Conservation (phyloP, 75 land plant genomes). For the Selaginella tamariscina region DNA sequence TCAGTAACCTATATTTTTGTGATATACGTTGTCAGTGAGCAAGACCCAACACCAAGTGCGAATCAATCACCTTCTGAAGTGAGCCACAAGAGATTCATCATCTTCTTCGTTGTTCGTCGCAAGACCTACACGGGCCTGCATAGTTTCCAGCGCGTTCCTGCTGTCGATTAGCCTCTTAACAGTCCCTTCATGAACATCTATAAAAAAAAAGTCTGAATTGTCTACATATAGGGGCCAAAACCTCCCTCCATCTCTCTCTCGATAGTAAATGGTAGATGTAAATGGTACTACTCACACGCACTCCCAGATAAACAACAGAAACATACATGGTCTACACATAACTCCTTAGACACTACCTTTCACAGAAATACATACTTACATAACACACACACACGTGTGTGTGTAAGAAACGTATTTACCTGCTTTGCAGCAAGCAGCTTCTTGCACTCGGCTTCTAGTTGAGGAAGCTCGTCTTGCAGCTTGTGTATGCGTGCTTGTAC, state of each 20-base stretch:
- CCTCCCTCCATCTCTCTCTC: too few relatives aligned
- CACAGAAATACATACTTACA: neutral
- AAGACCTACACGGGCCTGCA: constrained; percentile 53
- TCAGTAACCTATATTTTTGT: too few relatives aligned
- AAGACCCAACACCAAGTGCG: too few relatives aligned
- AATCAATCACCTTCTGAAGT: too few relatives aligned
- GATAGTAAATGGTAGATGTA: neutral
- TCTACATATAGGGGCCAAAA: neutral
- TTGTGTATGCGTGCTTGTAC: constrained; percentile 54
- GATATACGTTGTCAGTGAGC: too few relatives aligned
- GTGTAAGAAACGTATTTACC: constrained; percentile 26
- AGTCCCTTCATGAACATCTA: constrained; percentile 75
- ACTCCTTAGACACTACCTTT: neutral
- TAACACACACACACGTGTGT: neutral
- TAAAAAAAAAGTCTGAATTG: neutral
- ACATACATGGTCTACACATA: neutral
- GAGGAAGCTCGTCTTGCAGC: constrained; percentile 54
- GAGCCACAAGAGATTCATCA: too few relatives aligned
- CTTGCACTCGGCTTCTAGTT: constrained; percentile 49
- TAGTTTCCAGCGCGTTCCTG: constrained; percentile 36
- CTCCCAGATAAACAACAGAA: neutral
- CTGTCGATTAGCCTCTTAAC: constrained; percentile 41
- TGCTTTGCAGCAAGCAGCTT: constrained; percentile 68
- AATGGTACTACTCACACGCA: neutral
- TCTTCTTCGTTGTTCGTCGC: constrained; percentile 34